A percentile compares a stretch with the other conserved stretches of the same genome.
Conservation (phyloP, 257 asterid genomes). For the Solanum acaule region DNA sequence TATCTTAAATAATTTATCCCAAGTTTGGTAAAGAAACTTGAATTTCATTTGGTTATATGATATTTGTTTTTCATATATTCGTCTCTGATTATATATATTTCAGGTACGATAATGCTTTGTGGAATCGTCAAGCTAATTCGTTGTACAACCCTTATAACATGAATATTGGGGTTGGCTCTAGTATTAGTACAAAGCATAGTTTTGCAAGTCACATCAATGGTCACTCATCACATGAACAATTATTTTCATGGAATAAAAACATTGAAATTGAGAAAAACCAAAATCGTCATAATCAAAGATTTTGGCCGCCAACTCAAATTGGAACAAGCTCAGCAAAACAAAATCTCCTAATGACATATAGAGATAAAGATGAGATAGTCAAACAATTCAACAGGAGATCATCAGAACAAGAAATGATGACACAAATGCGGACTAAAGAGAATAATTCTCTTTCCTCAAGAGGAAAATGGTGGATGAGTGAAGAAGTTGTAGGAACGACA, state of each 20-base stretch:
- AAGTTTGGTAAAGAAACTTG: not conserved
- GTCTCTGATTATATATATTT: not conserved
- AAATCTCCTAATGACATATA: not conserved
- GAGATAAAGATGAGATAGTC: not conserved
- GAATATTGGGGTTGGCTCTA: constrained; percentile 15
- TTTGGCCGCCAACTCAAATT: not conserved
- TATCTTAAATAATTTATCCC: not conserved
- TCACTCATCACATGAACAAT: not conserved
- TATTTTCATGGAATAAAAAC: not conserved
- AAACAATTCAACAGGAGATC: not conserved
- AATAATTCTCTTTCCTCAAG: not conserved
- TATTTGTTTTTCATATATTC: not conserved
- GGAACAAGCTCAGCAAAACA: not conserved
- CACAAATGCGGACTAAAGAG: not conserved
- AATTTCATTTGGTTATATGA: not conserved
- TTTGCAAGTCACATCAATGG: constrained; percentile 12
- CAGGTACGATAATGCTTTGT: not conserved
- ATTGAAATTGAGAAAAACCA: not conserved
- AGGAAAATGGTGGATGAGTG: not conserved
- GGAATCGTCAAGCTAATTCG: constrained; percentile 28
- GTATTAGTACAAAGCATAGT: constrained; percentile 11
- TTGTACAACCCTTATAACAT: constrained; percentile 24
- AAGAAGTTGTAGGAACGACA: not conserved
- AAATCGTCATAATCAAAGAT: not conserved
- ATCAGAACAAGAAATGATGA: not conserved